A percentile compares a stretch with the other conserved stretches of the same genome.
Evolutionary conservation across 805 yeast species (phyloP).

Genomic region (Cyberlindnera maritima): DNA sequence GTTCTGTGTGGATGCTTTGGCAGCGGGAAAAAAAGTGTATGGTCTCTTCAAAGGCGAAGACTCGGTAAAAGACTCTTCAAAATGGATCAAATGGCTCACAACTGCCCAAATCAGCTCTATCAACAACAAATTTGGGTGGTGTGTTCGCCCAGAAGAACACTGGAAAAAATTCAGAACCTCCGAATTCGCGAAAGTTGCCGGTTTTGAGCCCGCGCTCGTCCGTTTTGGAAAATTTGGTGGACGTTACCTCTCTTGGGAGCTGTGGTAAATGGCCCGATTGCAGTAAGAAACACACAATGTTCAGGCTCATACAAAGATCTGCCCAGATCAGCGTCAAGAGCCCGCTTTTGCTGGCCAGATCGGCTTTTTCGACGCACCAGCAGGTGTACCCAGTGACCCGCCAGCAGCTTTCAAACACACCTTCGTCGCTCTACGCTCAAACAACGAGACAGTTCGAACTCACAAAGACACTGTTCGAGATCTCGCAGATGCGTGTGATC

Average conservation of each 20-base stretch:
- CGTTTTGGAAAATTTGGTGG: neutral
- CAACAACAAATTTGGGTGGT: too few species aligned
- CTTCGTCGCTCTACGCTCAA: conserved; percentile 5
- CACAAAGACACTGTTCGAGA: conserved; percentile 12
- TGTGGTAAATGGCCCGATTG: neutral
- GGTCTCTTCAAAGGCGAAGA: neutral
- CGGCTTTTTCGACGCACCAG: conserved; percentile 10
- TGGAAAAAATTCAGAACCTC: too few species aligned
- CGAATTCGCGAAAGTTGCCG: neutral
- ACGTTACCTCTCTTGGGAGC: neutral
- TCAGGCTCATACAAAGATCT: conserved; percentile 6
- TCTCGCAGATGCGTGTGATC: conserved; percentile 21
- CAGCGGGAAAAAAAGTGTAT: neutral
- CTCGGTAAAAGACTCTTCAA: neutral
- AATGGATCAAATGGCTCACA: neutral
- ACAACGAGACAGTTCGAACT: conserved; percentile 12
- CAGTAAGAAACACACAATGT: conserved; percentile 3
- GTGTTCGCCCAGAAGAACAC: too few species aligned
- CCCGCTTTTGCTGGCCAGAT: neutral
- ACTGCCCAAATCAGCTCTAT: neutral
- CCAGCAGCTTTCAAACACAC: conserved; percentile 6
- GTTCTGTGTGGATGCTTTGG: neutral
- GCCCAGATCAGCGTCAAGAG: neutral
- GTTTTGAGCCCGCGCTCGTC: neutral
- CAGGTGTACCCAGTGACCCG: conserved; percentile 16